Conservation (phyloP, 2,329 filamentous ascomycete genomes). For the Diplodia mutila region DNA sequence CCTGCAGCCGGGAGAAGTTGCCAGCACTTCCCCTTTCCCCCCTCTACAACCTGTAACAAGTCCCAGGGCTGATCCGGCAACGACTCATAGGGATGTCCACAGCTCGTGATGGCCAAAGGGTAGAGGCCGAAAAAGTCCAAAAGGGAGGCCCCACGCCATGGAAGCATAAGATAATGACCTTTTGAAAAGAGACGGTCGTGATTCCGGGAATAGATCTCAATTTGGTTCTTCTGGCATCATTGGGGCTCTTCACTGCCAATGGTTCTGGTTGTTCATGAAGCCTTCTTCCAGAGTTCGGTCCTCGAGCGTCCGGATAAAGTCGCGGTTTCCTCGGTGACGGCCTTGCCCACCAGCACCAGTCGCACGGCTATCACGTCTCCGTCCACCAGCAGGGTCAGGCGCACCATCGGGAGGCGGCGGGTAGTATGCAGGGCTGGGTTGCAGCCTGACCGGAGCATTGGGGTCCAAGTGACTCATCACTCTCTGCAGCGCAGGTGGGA, state of each 20-base stretch:
- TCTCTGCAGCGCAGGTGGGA: constrained; percentile 88
- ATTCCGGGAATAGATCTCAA: constrained; percentile 3
- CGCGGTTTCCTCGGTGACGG: constrained; percentile 65
- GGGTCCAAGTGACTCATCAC: constrained; percentile 96
- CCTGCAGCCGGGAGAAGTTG: neutral
- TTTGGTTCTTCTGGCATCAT: neutral
- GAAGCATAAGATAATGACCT: constrained; percentile 20
- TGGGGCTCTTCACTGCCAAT: constrained; percentile 64
- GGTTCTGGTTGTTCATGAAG: constrained; percentile 68
- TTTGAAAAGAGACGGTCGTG: constrained; percentile 8
- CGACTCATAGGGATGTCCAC: neutral
- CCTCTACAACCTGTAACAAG: neutral
- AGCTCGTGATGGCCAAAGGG: neutral
- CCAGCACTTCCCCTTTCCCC: neutral
- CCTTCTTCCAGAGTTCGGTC: constrained; percentile 93
- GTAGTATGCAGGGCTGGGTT: constrained; percentile 96
- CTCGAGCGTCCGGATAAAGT: constrained; percentile 94
- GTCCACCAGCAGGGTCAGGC: constrained; percentile 67
- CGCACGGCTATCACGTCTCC: constrained; percentile 75
- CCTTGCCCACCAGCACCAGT: constrained; percentile 57
- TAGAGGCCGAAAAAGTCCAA: constrained; percentile 13
- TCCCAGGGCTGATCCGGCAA: neutral
- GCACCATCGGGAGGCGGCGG: constrained; percentile 87
- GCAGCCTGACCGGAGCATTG: constrained; percentile 87
- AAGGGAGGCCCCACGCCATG: constrained; percentile 2